A percentile compares a stretch with the other conserved stretches of the same genome.
Conservation (phyloP, 2,329 filamentous ascomycete genomes). For the Penicillium digitatum region DNA sequence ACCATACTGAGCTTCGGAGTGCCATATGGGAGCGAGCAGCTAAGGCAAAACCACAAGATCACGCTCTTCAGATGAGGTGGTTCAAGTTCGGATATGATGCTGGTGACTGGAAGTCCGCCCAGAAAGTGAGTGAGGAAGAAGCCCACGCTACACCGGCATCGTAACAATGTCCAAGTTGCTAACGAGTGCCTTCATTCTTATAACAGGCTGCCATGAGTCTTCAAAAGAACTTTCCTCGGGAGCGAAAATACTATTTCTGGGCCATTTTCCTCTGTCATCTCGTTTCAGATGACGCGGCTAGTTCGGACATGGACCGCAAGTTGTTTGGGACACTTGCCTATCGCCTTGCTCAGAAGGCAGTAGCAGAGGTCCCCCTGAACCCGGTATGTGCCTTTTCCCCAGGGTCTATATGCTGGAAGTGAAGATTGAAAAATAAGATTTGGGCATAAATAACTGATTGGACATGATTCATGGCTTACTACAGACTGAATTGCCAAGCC, state of each 20-base stretch:
- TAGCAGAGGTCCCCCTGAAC: conserved; percentile 41
- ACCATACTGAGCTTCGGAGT: conserved; percentile 34
- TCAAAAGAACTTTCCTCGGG: conserved; percentile 48
- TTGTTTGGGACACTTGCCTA: conserved; percentile 51
- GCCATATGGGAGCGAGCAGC: conserved; percentile 48
- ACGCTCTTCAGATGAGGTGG: conserved; percentile 45
- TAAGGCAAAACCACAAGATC: conserved; percentile 42
- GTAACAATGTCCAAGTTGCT: neutral
- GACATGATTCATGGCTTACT: conserved; percentile 1
- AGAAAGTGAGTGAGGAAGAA: conserved; percentile 42
- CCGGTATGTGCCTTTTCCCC: conserved; percentile 34
- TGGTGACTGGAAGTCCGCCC: conserved; percentile 46
- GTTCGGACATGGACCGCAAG: conserved; percentile 42
- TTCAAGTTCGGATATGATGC: conserved; percentile 42
- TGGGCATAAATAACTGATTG: neutral
- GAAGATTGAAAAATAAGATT: neutral
- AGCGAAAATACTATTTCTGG: conserved; percentile 49
- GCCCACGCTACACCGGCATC: neutral
- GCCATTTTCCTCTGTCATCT: conserved; percentile 47
- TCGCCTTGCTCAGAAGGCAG: conserved; percentile 48
- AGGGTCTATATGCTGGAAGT: neutral
- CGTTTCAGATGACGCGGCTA: conserved; percentile 34
- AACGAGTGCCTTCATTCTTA: neutral
- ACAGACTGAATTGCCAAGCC: conserved; percentile 42
- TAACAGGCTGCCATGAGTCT: conserved; percentile 48